phyloP scores from a whole-genome alignment of 2,329 filamentous ascomycete species.

The Clonostachys sp. region DNA sequence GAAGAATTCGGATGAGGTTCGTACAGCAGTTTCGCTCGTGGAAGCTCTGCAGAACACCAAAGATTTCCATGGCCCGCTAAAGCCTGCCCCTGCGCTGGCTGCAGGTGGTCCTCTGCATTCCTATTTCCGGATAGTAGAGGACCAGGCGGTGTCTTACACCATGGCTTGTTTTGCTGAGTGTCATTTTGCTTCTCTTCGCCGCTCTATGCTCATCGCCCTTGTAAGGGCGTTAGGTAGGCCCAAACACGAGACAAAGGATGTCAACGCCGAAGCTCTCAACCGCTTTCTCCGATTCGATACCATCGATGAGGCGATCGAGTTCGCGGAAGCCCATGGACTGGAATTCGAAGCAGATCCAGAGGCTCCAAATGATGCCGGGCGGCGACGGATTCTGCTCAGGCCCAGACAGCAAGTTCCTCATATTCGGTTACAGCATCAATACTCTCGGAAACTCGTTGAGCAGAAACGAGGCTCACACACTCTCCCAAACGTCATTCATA shows the following conservation, averaged over 20 bases:
- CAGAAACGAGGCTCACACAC: conserved; percentile 48
- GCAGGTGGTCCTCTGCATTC: conserved; percentile 44
- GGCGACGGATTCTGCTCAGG: conserved; percentile 37
- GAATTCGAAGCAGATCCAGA: conserved; percentile 36
- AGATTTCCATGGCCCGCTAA: conserved; percentile 52
- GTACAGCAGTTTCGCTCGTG: conserved; percentile 56
- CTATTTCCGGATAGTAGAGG: conserved; percentile 57
- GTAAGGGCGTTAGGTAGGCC: conserved; percentile 51
- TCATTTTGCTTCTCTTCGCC: conserved; percentile 59
- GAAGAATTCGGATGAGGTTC: conserved; percentile 51
- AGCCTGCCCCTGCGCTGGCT: conserved; percentile 40
- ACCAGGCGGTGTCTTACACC: conserved; percentile 56
- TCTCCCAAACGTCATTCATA: conserved; percentile 51
- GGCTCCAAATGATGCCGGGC: conserved; percentile 23
- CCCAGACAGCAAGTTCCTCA: conserved; percentile 38
- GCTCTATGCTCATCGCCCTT: conserved; percentile 51
- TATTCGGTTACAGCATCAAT: conserved; percentile 48
- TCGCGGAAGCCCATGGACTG: conserved; percentile 55
- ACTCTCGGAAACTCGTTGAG: conserved; percentile 54
- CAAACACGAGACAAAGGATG: conserved; percentile 53
- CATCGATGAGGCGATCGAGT: conserved; percentile 59
- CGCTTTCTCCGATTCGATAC: conserved; percentile 62
- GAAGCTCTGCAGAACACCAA: conserved; percentile 56
- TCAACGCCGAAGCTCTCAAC: conserved; percentile 53
- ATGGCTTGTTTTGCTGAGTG: conserved; percentile 67